phyloP scores from a whole-genome alignment of 2,329 filamentous ascomycete species.

The Gyromitra esculenta region DNA sequence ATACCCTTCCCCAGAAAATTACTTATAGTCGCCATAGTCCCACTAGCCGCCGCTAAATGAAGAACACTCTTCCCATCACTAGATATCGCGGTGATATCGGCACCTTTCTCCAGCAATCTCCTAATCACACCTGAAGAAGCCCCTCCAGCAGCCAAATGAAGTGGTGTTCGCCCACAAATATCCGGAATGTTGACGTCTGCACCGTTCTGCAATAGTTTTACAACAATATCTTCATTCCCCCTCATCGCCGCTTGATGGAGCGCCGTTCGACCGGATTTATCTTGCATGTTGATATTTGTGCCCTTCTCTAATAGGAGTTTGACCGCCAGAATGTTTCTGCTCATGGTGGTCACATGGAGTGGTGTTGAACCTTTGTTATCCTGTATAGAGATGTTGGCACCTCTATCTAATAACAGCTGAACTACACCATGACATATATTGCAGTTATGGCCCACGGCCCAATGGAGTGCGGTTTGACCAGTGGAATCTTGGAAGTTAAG shows the following conservation, averaged over 20 bases:
- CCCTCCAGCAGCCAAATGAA: slow-evolving; percentile 32
- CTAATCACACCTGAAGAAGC: slow-evolving; percentile 17
- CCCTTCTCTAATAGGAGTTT: slow-evolving; percentile 20
- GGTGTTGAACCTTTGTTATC: slow-evolving; percentile 32
- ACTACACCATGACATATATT: background rate
- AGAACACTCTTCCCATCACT: slow-evolving; percentile 29
- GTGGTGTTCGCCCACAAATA: slow-evolving; percentile 21
- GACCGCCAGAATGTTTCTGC: background rate
- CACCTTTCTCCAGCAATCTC: slow-evolving; percentile 22
- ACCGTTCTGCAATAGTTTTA: slow-evolving; percentile 21
- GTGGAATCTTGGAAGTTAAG: slow-evolving; percentile 28
- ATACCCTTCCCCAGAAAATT: slow-evolving; percentile 25
- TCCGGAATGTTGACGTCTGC: slow-evolving; percentile 32
- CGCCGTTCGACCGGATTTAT: slow-evolving; percentile 28
- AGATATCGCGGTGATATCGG: slow-evolving; percentile 16
- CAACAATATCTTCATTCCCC: slow-evolving; percentile 12
- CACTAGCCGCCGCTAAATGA: slow-evolving; percentile 26
- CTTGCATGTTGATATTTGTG: slow-evolving; percentile 18
- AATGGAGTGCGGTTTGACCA: slow-evolving; percentile 44
- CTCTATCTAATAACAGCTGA: slow-evolving; percentile 28
- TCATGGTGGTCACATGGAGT: slow-evolving; percentile 15
- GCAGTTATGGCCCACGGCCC: slow-evolving; percentile 8
- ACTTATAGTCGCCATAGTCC: slow-evolving; percentile 14
- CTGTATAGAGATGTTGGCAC: slow-evolving; percentile 15
- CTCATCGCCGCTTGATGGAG: slow-evolving; percentile 30